phyloP scores from a whole-genome alignment of 2,329 filamentous ascomycete genomes.

The Venturia effusa region DNA sequence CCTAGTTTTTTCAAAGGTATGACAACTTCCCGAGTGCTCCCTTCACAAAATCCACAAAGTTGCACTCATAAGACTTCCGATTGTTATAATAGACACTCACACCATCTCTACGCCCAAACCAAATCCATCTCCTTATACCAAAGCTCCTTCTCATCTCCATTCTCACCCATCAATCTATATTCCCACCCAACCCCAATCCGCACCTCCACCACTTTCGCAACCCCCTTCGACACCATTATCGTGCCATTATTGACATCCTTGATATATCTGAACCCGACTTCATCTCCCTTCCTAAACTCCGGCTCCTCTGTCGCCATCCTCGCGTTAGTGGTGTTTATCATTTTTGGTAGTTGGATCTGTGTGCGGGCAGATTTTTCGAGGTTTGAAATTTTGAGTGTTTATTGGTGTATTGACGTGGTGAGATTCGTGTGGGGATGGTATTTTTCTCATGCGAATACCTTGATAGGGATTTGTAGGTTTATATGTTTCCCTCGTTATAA shows the following conservation, averaged over 20 bases:
- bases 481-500: too few species aligned
- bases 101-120: background rate
- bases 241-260: background rate
- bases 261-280: background rate
- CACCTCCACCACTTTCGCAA: background rate
- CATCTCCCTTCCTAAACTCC: background rate
- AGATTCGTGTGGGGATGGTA: too few species aligned
- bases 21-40: too few species aligned
- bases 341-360: too few species aligned
- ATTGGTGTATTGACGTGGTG: too few species aligned
- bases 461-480: too few species aligned
- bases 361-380: too few species aligned
- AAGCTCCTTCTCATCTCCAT: background rate
- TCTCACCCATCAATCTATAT: background rate
- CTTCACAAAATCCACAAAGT: background rate
- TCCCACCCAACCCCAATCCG: background rate
- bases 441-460: too few species aligned
- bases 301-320: background rate
- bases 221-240: too few species aligned
- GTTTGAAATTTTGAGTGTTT: too few species aligned
- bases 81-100: background rate
- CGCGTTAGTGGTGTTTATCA: too few species aligned
- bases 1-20: background rate
- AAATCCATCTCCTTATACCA: background rate
- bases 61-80: too few species aligned